Base-by-base conservation (phyloP, 1,284 basidiomycete genomes). In the Chondrostereum purpureum region DNA sequence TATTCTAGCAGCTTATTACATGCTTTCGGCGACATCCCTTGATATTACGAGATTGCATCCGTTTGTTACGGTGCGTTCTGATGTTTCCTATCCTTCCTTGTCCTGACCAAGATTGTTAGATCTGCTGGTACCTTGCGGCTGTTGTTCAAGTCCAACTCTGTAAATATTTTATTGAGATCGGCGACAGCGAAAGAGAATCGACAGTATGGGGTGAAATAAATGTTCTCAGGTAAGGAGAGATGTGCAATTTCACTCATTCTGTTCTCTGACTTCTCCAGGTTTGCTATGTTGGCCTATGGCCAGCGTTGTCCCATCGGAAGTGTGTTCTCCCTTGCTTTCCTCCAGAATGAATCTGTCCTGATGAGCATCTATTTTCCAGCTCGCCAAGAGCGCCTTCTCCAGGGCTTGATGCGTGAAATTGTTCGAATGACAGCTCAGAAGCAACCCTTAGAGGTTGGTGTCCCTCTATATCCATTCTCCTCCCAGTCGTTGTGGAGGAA, bases 51-150 rank as follows among this genome's bases (percentile, higher is more conserved):
- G 83, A 41, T 58, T 90, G 39, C 88, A 90, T 63, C 87, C 88
- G 10, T 88, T 88, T 56, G 81, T 83, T 14, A 81, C 81, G 51
- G 88, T 88, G 58, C 49, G 84, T 61, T 8, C 43, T 22, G 39
- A 31, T 3, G 14, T 21, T 27, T 49, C 46, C 54, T 49, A 41
- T 12, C 4, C 36, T 53, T n/a, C n/a, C n/a, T n/a, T n/a, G n/a
- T n/a, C n/a, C n/a, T n/a, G n/a, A n/a, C n/a, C n/a, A n/a, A 47
- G 41, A 50, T 47, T 46, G 49, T 17, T 53, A 90, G 87, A 88
- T 90, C 42, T 88, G 87, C 58, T 90, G 87, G 87, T 90, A 90
- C 61, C 75, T 90, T 14, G 87, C 87, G 4, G 87, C 88, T 18
- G 86, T 86, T 3, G 84, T 90, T 6, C 82, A 88, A 57, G 78